A percentile compares a stretch with the other conserved stretches of the same genome.
Evolutionary conservation across 2,329 filamentous ascomycete species (phyloP).

Genomic region (Aspergillus fumigatus): DNA sequence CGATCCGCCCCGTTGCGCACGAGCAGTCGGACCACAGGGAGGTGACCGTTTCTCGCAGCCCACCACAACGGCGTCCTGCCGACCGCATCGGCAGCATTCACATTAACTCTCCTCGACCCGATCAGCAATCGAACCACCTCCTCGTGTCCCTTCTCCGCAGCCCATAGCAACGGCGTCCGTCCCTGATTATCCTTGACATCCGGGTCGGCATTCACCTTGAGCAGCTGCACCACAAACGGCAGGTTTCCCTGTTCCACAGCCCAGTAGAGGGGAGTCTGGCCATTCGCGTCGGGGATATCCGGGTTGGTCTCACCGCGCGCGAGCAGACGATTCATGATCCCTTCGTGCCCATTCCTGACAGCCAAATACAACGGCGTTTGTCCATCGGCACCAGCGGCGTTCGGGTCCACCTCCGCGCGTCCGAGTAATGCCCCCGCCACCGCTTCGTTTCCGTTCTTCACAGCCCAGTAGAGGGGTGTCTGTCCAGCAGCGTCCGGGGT

Average conservation of each 20-base stretch:
- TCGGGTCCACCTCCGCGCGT: conserved; percentile 7
- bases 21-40: conserved; percentile 17
- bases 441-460: conserved; percentile 15
- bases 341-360: conserved; percentile 15
- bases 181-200: conserved; percentile 10
- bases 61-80: conserved; percentile 19
- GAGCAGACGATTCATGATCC: conserved; percentile 17
- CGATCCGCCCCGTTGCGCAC: conserved; percentile 15
- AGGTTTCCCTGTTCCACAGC: conserved; percentile 4
- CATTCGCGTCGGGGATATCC: conserved; percentile 1
- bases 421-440: conserved; percentile 20
- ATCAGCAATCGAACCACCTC: conserved; percentile 23
- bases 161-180: conserved; percentile 16
- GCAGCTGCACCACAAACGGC: conserved; percentile 5
- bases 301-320: neutral
- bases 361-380: conserved; percentile 12
- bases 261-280: conserved; percentile 3
- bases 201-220: conserved; percentile 7
- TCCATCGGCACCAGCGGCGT: conserved; percentile 7
- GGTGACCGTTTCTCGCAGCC: conserved; percentile 19
- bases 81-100: conserved; percentile 15
- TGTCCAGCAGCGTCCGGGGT: conserved; percentile 7
- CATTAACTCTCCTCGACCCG: conserved; percentile 14
- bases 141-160: conserved; percentile 16
- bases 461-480: conserved; percentile 13